Evolutionary conservation across 1,284 basidiomycete species (phyloP), one percentile per base, ranked within the genome.

Genomic region (Coniferiporia weirii): DNA sequence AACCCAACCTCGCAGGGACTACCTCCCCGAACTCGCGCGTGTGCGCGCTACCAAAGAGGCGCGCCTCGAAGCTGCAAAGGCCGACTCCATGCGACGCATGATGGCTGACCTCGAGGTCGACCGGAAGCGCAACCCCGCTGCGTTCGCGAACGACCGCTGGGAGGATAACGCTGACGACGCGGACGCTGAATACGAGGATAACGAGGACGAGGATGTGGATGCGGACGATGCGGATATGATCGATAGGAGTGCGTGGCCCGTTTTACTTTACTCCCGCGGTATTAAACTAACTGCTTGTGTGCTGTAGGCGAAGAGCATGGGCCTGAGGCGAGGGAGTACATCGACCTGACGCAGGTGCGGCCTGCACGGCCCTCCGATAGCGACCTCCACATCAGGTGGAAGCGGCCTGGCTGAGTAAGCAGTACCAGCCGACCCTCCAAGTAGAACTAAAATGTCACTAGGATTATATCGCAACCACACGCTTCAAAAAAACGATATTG

Each of bases 61-160:
- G 66, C 78, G 82, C 9, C 74, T 91, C 17, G 78, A 85, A 66
- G 83, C 83, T 55, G 78, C 80, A 64, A 90, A 92, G 71, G 80
- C 89, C 61, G 88, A 91, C 59, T 91, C 92, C 22, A 78, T 98
- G 73, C 84, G 82, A 63, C 79, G 88, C 34, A 75, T 98, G 62
- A 89, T 98, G 87, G 80, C 82, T 61, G 96, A 98, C 73, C 87
- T 98, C 67, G 81, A 82, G 8, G 79, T 95, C 46, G 85, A 89
- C 72, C 79, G 79, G 35, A 77, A 75, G 59, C 75, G 71, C 63
- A 83, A 86, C 69, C 85, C 83, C 1, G 73, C 72, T 46, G 79
- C 73, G 34, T 67, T 75, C 46, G 58, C 51, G 51, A 69, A 72
- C 13, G 87, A 86, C 68, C 73, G 71, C 52, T 87, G 86, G 82